These are phyloP conservation scores for Lecanicillium sp. DNA, from an alignment of 2,329 filamentous ascomycete genomes.

Conservation along the genomic window DNA sequence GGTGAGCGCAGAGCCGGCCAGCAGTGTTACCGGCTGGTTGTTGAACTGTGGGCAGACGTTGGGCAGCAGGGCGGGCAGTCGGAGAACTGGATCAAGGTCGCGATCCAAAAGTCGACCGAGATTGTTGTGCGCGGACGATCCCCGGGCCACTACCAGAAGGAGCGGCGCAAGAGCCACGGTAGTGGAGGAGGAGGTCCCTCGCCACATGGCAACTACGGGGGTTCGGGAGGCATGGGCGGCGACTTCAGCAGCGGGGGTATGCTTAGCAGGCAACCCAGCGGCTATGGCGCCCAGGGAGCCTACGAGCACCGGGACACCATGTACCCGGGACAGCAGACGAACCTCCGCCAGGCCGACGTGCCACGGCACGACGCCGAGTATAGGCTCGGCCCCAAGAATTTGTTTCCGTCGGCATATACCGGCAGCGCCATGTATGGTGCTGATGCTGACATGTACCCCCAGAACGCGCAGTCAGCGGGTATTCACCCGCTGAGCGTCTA, in stretches of 20 bases:
- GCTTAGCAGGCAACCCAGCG: not conserved
- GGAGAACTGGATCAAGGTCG: conserved; percentile 63
- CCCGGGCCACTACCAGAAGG: conserved; percentile 72
- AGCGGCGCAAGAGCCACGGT: conserved; percentile 22
- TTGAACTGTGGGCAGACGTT: conserved; percentile 73
- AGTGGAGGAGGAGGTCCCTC: not conserved
- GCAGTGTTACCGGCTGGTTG: conserved; percentile 86
- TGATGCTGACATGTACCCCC: too few species aligned
- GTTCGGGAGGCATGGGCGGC: not conserved
- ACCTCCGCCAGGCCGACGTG: not conserved
- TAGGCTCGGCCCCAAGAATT: not conserved
- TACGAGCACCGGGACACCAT: conserved; percentile 1
- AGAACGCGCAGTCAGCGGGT: not conserved
- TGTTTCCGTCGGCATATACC: not conserved
- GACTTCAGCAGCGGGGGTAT: not conserved
- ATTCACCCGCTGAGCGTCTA: not conserved
- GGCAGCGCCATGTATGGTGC: too few species aligned
- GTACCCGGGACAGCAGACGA: conserved; percentile 50
- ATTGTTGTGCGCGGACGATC: conserved; percentile 85
- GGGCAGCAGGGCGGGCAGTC: conserved; percentile 35
- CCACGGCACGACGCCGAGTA: not conserved
- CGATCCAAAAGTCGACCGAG: conserved; percentile 65
- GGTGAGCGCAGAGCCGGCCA: conserved; percentile 85
- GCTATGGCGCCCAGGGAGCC: not conserved
- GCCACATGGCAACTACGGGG: not conserved